These are phyloP conservation scores for Whalleya microplaca DNA, from an alignment of 2,329 filamentous ascomycete species.

Conservation along the genomic window DNA sequence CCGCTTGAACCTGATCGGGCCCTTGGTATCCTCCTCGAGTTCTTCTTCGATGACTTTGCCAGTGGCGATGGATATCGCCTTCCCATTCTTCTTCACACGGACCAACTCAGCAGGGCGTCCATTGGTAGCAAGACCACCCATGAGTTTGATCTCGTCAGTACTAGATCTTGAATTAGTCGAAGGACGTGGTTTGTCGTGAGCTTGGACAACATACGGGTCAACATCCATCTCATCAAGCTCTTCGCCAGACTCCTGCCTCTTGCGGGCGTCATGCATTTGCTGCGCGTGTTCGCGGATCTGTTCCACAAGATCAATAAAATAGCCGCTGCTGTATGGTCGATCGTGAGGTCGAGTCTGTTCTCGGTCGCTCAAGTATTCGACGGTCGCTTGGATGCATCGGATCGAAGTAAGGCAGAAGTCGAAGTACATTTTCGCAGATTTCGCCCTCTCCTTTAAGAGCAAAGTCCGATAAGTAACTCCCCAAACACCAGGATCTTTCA, in stretches of 20 bases:
- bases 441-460: slow-evolving; percentile 77
- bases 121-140: slow-evolving; percentile 80
- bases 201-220: slow-evolving; percentile 54
- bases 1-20: slow-evolving; percentile 62
- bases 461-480: slow-evolving; percentile 71
- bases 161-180: slow-evolving; percentile 38
- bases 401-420: slow-evolving; percentile 90
- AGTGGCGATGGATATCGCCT: slow-evolving; percentile 76
- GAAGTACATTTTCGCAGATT: slow-evolving; percentile 72
- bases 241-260: slow-evolving; percentile 57
- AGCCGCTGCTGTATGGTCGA: slow-evolving; percentile 91
- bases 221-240: slow-evolving; percentile 62
- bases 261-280: slow-evolving; percentile 76
- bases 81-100: slow-evolving; percentile 78
- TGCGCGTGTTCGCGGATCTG: slow-evolving; percentile 90
- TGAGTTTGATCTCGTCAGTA: slow-evolving; percentile 74
- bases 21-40: slow-evolving; percentile 51
- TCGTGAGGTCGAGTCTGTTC: slow-evolving; percentile 85
- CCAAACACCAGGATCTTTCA: slow-evolving; percentile 58
- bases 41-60: slow-evolving; percentile 63
- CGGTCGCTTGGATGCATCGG: slow-evolving; percentile 85
- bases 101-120: slow-evolving; percentile 85
- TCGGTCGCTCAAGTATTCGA: slow-evolving; percentile 81
- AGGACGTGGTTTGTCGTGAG: slow-evolving; percentile 1
- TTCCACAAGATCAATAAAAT: slow-evolving; percentile 94